Base-by-base conservation (phyloP, 2,329 filamentous ascomycete species). In the Epichloe elymi region DNA sequence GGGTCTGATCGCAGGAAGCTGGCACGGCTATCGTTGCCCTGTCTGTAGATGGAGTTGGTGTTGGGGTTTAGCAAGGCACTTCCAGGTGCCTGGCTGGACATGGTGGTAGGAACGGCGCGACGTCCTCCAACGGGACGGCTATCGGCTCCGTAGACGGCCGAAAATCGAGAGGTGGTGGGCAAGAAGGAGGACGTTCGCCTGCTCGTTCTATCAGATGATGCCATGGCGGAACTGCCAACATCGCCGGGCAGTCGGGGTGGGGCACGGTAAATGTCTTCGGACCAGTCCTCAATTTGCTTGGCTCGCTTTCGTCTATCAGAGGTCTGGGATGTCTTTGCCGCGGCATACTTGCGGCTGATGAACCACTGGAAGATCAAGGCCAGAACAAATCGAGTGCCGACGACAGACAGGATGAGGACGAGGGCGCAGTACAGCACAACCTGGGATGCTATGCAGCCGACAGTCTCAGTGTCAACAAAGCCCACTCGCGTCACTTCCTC, bases 341-440 rank as follows among this genome's bases (percentile, higher is more conserved):
- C 88, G 3, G 85, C 90, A 63, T 91, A 97, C 56, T 83, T 84
- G 58, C 85, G 83, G 65, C 86, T 86, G 57, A 97, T 75, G 69
- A 98, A 95, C 94, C 94, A 98, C 63, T 96, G 88, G 73, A 98
- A 98, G 53, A 91, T 68, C 43, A 97, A 64, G 11, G 93, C 93
- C 48, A 98, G 78, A n/a, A 85, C 63, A 63, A 98, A 98, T 58
- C 95, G 91, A 55, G 85, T 79, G 15, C 79, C 63, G 5, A 98
- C 94, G 48, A 98, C 88, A 4, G 88, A 82, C 53, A 98, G 70
- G 69, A 98, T 98, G 67, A 98, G 87, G 50, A 85, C 82, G 56
- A 98, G 74, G 4, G 91, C 94, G 49, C 95, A 83, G 63, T 98
- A 98, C 42, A 98, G 82, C 3, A 98, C 93, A 26, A 98, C 90